Percentiles rank a stretch among this genome's conserved stretches.
Conservation (phyloP, 2,329 filamentous ascomycete genomes). For the Coniella vitis region DNA sequence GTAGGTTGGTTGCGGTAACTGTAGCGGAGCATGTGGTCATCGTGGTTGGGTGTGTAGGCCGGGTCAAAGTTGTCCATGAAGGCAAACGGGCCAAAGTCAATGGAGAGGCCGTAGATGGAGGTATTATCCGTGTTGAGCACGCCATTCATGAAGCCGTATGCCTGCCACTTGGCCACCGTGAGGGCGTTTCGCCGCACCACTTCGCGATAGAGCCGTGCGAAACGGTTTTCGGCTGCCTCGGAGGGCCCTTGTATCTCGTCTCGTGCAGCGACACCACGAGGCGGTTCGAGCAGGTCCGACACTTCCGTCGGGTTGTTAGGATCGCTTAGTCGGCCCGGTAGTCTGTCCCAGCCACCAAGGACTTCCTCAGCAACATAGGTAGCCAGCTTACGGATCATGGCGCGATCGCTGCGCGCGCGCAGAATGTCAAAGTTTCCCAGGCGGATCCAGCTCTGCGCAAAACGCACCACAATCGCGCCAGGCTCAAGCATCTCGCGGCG, state of each 20-base stretch:
- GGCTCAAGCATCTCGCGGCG: conserved; percentile 68
- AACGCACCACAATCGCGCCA: conserved; percentile 85
- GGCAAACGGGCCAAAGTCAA: conserved; percentile 95
- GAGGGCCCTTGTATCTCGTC: conserved; percentile 59
- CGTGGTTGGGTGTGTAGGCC: conserved; percentile 91
- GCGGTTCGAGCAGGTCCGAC: conserved; percentile 31
- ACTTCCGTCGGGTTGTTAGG: conserved; percentile 42
- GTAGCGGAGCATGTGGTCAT: conserved; percentile 82
- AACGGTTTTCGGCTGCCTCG: conserved; percentile 74
- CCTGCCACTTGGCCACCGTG: conserved; percentile 91
- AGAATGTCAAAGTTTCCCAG: conserved; percentile 96
- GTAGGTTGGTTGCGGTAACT: conserved; percentile 90
- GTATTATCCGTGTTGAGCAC: conserved; percentile 98
- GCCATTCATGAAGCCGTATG: conserved; percentile 98
- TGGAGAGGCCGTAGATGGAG: conserved; percentile 77
- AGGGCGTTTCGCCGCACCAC: conserved; percentile 78
- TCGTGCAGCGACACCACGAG: conserved; percentile 43
- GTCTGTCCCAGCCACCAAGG: conserved; percentile 77
- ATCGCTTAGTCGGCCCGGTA: conserved; percentile 56
- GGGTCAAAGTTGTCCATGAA: conserved; percentile 98
- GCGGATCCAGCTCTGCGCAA: conserved; percentile 85
- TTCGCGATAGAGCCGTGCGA: conserved; percentile 79
- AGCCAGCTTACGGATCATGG: conserved; percentile 64
- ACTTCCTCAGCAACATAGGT: conserved; percentile 85
- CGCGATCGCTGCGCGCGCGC: conserved; percentile 71